Conservation (phyloP, 148 eudicot species). For the Spergularia bocconei region DNA sequence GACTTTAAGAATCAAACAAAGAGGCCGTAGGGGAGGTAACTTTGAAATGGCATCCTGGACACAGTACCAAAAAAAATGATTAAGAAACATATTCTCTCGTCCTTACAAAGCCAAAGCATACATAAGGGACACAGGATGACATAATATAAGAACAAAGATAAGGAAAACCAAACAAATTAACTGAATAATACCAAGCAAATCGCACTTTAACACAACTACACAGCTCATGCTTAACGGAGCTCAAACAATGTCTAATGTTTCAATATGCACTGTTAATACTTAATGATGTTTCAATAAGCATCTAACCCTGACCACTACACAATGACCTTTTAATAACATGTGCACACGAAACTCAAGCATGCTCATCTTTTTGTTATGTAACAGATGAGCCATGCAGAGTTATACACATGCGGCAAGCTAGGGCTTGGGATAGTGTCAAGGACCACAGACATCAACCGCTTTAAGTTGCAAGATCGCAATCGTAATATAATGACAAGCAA, state of each 20-base stretch:
- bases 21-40: constrained; percentile 83
- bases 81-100: neutral
- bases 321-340: neutral
- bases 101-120: neutral
- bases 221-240: neutral
- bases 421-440: neutral
- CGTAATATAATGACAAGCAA: neutral
- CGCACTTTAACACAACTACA: neutral
- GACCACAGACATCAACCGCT: neutral
- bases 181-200: neutral
- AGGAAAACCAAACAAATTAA: neutral
- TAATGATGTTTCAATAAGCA: neutral
- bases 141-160: neutral
- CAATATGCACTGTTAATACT: neutral
- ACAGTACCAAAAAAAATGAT: neutral
- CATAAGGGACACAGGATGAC: neutral
- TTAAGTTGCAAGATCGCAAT: neutral
- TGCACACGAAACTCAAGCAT: neutral
- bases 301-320: neutral
- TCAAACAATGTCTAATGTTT: neutral
- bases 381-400: neutral
- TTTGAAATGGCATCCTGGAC: constrained; percentile 71
- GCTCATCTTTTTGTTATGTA: neutral
- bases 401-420: neutral
- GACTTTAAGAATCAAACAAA: constrained; percentile 90